Evolutionary conservation across 2,329 filamentous ascomycete species (phyloP).

Genomic region (Colletotrichum destructivum): DNA sequence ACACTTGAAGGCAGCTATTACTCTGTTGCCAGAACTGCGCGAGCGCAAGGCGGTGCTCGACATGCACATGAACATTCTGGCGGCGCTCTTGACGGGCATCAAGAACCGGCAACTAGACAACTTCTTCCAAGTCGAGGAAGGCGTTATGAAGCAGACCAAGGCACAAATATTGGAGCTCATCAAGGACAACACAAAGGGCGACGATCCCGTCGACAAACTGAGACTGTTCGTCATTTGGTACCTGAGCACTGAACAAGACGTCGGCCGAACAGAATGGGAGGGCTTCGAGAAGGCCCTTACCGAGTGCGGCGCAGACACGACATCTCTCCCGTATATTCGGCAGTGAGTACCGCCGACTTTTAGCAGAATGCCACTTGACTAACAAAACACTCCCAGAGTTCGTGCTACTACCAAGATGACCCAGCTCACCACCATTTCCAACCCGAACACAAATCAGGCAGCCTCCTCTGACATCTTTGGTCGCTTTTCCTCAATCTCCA

Average conservation of each 20-base stretch:
- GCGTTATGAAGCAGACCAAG: constrained; percentile 91
- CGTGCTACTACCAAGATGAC: constrained; percentile 98
- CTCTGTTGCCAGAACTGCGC: constrained; percentile 88
- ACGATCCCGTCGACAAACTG: constrained; percentile 88
- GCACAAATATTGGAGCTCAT: constrained; percentile 90
- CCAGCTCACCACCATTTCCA: constrained; percentile 93
- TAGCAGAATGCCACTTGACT: not conserved
- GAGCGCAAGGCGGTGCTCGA: constrained; percentile 94
- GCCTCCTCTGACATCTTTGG: constrained; percentile 87
- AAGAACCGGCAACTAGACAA: constrained; percentile 96
- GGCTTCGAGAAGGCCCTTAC: constrained; percentile 89
- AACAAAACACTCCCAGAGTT: constrained; percentile 68
- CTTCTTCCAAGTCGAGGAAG: constrained; percentile 96
- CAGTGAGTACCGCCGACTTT: constrained; percentile 69
- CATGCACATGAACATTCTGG: constrained; percentile 97
- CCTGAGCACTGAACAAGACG: constrained; percentile 91
- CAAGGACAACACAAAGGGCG: constrained; percentile 85
- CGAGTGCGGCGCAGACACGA: constrained; percentile 81
- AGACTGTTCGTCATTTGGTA: constrained; percentile 98
- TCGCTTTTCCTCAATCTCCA: constrained; percentile 92
- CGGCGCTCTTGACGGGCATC: constrained; percentile 73
- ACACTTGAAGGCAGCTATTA: constrained; percentile 96
- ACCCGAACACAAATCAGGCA: constrained; percentile 75
- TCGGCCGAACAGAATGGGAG: constrained; percentile 85
- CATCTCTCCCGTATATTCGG: constrained; percentile 87